phyloP scores from a whole-genome alignment of 2,329 filamentous ascomycete species.

The Bipolaris sorokiniana region DNA sequence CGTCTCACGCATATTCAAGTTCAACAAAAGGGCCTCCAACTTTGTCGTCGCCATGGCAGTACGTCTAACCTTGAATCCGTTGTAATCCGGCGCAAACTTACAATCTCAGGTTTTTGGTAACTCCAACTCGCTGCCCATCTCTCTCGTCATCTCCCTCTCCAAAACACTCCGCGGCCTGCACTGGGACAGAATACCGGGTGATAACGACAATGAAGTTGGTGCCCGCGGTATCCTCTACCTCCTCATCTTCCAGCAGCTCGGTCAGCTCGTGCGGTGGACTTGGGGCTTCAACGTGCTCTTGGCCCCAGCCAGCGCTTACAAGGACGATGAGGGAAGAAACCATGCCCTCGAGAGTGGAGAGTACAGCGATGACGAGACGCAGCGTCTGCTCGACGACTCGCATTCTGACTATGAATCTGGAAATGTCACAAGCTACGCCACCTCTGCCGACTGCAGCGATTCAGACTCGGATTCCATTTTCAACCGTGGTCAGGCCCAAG shows the following conservation, averaged over 20 bases:
- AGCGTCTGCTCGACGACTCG: constrained; percentile 49
- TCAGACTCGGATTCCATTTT: constrained; percentile 37
- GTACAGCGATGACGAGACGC: constrained; percentile 58
- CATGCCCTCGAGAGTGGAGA: constrained; percentile 57
- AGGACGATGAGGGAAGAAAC: constrained; percentile 62
- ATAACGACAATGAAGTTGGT: constrained; percentile 93
- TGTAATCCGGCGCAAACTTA: constrained; percentile 19
- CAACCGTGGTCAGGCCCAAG: constrained; percentile 40
- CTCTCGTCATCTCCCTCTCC: constrained; percentile 89
- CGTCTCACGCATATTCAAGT: constrained; percentile 77
- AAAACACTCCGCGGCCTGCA: constrained; percentile 91
- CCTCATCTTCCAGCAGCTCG: constrained; percentile 95
- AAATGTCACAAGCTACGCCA: constrained; percentile 52
- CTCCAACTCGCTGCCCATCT: constrained; percentile 96
- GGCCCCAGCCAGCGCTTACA: constrained; percentile 78
- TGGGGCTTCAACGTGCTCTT: constrained; percentile 97
- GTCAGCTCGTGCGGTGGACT: constrained; percentile 93
- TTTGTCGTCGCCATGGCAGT: constrained; percentile 96
- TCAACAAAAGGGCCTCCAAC: constrained; percentile 85
- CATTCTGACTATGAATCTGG: constrained; percentile 57
- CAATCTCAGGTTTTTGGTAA: constrained; percentile 80
- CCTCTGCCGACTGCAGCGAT: constrained; percentile 37
- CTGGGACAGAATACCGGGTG: constrained; percentile 88
- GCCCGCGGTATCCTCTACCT: constrained; percentile 94
- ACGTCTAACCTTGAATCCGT: constrained; percentile 36